Evolutionary conservation across 306 rosid genomes (phyloP).

Genomic region (Quercus aquifolioides): DNA sequence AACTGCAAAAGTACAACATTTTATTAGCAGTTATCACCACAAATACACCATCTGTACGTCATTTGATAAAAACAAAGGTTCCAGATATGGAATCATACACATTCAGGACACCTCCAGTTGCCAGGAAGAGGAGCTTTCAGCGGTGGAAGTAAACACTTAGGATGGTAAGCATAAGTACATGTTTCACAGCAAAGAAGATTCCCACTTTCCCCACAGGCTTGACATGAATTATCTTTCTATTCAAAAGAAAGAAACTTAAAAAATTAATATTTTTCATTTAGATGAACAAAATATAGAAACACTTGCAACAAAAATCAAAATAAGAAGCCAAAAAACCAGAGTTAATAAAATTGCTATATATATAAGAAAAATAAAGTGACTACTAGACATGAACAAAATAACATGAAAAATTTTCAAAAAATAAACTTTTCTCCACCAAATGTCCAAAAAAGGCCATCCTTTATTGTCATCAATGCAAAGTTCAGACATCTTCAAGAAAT

Average conservation of each 20-base stretch:
- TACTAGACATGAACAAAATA: neutral
- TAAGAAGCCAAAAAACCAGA: neutral
- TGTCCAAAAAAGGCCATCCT: neutral
- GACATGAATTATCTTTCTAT: conserved; percentile 91
- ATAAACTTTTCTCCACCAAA: neutral
- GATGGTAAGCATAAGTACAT: conserved; percentile 83
- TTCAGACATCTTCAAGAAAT: neutral
- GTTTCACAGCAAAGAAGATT: conserved; percentile 79
- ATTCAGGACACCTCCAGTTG: conserved; percentile 97
- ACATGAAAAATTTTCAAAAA: neutral
- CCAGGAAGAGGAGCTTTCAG: conserved; percentile 57
- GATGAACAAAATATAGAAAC: neutral
- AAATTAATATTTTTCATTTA: neutral
- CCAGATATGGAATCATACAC: conserved; percentile 55
- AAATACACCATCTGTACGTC: conserved; percentile 7
- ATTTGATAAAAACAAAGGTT: conserved; percentile 2
- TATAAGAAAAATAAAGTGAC: neutral
- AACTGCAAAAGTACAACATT: conserved; percentile 57
- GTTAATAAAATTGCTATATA: neutral
- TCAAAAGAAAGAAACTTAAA: conserved; percentile 3
- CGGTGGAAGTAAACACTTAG: conserved; percentile 84
- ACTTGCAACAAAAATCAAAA: neutral
- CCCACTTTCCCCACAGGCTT: conserved; percentile 86
- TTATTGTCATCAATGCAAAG: neutral
- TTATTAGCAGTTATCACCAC: conserved; percentile 16